phyloP scores from a whole-genome alignment of 345 rosid genomes.

The Raphanus sativus region DNA sequence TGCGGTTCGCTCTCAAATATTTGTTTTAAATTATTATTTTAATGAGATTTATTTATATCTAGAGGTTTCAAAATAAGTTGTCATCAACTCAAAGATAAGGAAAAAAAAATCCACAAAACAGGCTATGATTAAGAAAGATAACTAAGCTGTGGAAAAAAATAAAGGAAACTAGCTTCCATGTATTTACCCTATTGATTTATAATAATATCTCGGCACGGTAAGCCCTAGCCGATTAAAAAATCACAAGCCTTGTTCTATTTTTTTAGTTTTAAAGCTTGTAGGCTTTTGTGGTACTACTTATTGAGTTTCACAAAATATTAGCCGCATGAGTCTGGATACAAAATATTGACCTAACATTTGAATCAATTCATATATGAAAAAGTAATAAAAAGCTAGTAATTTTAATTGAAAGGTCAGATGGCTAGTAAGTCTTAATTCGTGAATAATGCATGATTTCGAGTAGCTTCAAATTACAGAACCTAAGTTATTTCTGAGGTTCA shows the following conservation, averaged over 20 bases:
- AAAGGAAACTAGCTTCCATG: neutral
- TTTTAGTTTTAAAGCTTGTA: neutral
- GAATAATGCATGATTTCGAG: neutral
- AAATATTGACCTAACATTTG: neutral
- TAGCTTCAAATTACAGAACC: slow-evolving; percentile 6
- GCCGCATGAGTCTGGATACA: neutral
- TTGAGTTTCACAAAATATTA: neutral
- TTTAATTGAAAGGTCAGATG: neutral
- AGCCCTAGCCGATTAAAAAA: neutral
- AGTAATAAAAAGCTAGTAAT: neutral
- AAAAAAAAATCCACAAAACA: neutral
- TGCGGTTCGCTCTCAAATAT: neutral
- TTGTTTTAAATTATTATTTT: neutral
- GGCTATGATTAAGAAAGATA: slow-evolving; percentile 7
- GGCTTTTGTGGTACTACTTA: neutral
- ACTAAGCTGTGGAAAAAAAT: neutral
- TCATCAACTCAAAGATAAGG: neutral
- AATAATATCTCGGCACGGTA: neutral
- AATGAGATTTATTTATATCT: too few relatives aligned
- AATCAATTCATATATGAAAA: neutral
- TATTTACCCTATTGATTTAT: neutral
- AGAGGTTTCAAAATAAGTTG: too few relatives aligned
- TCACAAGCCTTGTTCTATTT: neutral
- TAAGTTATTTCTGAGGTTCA: neutral
- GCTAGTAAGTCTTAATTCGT: neutral